Conservation (phyloP, 2,329 filamentous ascomycete genomes). For the Ceratocystis eucalypticola region DNA sequence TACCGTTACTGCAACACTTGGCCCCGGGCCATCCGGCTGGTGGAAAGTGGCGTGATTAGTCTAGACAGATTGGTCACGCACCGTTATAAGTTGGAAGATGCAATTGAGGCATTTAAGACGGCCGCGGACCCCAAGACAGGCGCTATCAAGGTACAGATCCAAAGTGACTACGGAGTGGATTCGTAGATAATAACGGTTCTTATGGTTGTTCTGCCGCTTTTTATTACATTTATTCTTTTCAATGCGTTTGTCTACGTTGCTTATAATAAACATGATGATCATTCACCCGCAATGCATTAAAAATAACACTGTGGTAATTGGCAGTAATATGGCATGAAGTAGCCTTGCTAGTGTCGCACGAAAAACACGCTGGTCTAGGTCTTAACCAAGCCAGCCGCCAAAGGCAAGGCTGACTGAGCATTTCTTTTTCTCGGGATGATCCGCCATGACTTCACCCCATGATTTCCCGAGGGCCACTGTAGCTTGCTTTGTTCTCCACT, state of each 20-base stretch:
- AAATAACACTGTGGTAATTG: not conserved
- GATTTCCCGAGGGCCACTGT: constrained; percentile 11
- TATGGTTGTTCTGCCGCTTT: not conserved
- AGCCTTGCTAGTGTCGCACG: not conserved
- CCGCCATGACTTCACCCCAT: constrained; percentile 14
- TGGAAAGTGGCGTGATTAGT: constrained; percentile 73
- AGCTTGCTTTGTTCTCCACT: not conserved
- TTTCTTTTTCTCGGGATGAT: constrained; percentile 6
- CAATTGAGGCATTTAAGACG: constrained; percentile 77
- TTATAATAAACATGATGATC: not conserved
- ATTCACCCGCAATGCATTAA: not conserved
- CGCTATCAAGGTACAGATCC: constrained; percentile 96
- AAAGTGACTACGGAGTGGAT: constrained; percentile 35
- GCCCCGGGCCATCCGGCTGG: constrained; percentile 79
- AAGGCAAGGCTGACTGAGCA: not conserved
- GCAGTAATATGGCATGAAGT: not conserved
- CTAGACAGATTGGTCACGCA: constrained; percentile 77
- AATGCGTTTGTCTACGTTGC: not conserved
- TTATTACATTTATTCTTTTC: not conserved
- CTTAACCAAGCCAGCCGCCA: not conserved
- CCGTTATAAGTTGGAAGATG: constrained; percentile 72
- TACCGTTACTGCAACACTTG: constrained; percentile 95
- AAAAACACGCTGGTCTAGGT: not conserved
- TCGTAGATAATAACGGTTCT: not conserved
- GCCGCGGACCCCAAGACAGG: constrained; percentile 79